Evolutionary conservation across 192 early-diverging fungal genomes (phyloP).

Genomic region (Coemansia sp.): DNA sequence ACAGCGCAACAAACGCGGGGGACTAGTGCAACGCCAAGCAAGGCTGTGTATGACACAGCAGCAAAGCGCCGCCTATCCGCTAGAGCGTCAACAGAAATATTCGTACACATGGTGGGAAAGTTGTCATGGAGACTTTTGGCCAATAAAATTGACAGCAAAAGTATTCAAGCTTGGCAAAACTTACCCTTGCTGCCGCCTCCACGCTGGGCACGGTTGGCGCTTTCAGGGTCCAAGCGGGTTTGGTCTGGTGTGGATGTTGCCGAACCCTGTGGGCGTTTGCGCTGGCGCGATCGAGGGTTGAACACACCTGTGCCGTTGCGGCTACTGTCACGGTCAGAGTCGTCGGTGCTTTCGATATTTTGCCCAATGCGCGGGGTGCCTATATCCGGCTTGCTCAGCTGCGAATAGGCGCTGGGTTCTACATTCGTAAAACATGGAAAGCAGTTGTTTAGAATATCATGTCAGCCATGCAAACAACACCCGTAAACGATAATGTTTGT

Average conservation of each 20-base stretch:
- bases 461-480: not conserved
- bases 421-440: not conserved
- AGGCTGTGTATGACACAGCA: not conserved
- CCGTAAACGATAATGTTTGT: not conserved
- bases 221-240: slow-evolving; percentile 10
- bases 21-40: not conserved
- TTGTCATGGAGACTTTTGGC: not conserved
- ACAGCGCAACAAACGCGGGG: not conserved
- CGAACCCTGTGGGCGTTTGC: slow-evolving; percentile 11
- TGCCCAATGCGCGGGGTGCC: slow-evolving; percentile 3
- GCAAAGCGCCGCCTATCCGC: not conserved
- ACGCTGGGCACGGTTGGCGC: not conserved
- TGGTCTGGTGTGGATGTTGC: not conserved
- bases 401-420: slow-evolving; percentile 3
- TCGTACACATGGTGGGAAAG: not conserved
- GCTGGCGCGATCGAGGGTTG: slow-evolving; percentile 4
- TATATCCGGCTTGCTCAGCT: not conserved
- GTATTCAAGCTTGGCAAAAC: not conserved
- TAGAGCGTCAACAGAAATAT: not conserved
- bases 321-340: slow-evolving; percentile 11
- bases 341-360: slow-evolving; percentile 17
- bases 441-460: slow-evolving; percentile 5
- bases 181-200: slow-evolving; percentile 19
- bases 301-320: slow-evolving; percentile 4
- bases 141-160: not conserved